Evolutionary conservation across 164 flowering plant species (phyloP).

Genomic region (Vitis labrusca): DNA sequence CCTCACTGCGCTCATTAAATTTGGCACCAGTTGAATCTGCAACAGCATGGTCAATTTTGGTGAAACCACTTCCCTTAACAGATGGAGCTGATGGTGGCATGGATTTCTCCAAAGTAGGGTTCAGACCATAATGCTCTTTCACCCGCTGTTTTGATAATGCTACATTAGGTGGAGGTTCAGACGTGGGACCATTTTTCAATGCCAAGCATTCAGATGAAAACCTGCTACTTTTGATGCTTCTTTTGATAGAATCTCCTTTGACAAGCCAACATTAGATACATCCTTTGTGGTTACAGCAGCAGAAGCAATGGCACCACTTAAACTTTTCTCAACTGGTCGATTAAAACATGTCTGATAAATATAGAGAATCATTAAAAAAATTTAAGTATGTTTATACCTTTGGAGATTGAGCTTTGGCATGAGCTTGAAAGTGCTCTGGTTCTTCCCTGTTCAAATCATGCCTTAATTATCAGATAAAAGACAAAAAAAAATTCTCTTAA

Average conservation of each 20-base stretch:
- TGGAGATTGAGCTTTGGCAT: constrained; percentile 67
- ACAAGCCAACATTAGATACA: constrained; percentile 5
- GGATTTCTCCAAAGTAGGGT: not conserved
- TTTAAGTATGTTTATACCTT: constrained; percentile 44
- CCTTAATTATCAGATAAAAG: no score
- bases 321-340: constrained; percentile 19
- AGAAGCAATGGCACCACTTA: constrained; percentile 16
- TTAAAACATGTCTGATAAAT: not conserved
- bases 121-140: constrained; percentile 10
- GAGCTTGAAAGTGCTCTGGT: constrained; percentile 4
- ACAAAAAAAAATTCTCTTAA: no score
- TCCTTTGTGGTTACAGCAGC: constrained; percentile 11
- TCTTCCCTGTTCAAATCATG: no score
- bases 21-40: constrained; percentile 6
- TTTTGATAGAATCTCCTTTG: constrained; percentile 14
- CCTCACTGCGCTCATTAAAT: constrained; percentile 3
- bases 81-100: constrained; percentile 9
- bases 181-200: constrained; percentile 6
- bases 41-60: not conserved
- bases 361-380: not conserved
- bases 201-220: constrained; percentile 5
- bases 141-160: constrained; percentile 6
- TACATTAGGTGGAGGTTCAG: constrained; percentile 13
- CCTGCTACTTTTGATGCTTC: constrained; percentile 19
- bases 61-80: constrained; percentile 2